phyloP scores from a whole-genome alignment of 345 rosid genomes.

The Moringa oleifera region DNA sequence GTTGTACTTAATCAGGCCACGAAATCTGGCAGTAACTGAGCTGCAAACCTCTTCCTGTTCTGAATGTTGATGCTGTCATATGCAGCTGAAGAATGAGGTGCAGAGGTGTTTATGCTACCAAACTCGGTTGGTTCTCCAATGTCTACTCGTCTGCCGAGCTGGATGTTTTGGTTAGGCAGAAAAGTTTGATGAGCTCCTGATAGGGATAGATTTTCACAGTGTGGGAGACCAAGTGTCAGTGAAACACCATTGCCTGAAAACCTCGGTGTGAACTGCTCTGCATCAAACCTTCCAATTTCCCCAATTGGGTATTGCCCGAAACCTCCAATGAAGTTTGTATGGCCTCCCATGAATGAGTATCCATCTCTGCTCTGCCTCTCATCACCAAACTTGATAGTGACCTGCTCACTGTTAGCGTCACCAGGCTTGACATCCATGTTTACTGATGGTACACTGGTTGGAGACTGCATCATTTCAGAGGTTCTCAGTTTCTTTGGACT shows the following conservation, averaged over 20 bases:
- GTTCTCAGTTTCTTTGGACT: constrained; percentile 77
- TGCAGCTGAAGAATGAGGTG: constrained; percentile 58
- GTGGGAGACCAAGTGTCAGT: constrained; percentile 86
- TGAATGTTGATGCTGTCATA: constrained; percentile 73
- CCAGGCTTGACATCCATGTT: constrained; percentile 44
- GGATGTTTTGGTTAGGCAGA: constrained; percentile 74
- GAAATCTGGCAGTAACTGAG: constrained; percentile 83
- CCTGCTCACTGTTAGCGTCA: constrained; percentile 35
- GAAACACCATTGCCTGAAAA: constrained; percentile 82
- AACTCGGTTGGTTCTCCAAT: constrained; percentile 64
- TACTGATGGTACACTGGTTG: constrained; percentile 33
- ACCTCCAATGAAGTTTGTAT: constrained; percentile 62
- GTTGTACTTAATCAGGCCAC: constrained; percentile 44
- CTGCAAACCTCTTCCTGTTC: constrained; percentile 82
- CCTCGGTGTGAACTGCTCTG: constrained; percentile 67
- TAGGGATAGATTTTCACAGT: constrained; percentile 73
- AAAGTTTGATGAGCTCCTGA: constrained; percentile 68
- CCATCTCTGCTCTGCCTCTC: constrained; percentile 67
- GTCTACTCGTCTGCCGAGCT: constrained; percentile 71
- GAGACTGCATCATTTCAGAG: constrained; percentile 46
- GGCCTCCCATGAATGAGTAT: constrained; percentile 69
- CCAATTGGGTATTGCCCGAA: constrained; percentile 91
- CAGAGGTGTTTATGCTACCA: constrained; percentile 37
- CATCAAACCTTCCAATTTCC: constrained; percentile 73
- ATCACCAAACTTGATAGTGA: constrained; percentile 51